A percentile compares a stretch with the other conserved stretches of the same genome.
These are phyloP conservation scores for Pueraria montana DNA, from an alignment of 306 rosid species.

Conservation along the genomic window DNA sequence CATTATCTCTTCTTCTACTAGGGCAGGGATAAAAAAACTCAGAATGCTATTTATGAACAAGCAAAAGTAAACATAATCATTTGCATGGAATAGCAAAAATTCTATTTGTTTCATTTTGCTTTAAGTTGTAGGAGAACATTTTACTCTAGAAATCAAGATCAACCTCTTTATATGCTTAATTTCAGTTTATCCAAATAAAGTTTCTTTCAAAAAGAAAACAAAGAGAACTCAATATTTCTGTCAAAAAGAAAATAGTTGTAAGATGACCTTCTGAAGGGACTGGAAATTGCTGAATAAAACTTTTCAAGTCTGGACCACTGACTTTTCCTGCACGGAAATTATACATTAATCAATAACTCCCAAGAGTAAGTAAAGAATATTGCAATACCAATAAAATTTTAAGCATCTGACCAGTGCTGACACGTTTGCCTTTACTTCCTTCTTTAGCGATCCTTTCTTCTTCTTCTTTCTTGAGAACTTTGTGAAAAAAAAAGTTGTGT, in stretches of 20 bases:
- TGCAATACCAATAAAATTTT: slow-evolving; percentile 22
- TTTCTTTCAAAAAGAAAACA: not conserved
- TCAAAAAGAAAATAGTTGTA: slow-evolving; percentile 16
- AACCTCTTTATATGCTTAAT: slow-evolving; percentile 1
- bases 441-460: slow-evolving; percentile 80
- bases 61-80: slow-evolving; percentile 18
- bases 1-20: not conserved
- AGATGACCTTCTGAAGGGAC: slow-evolving; percentile 72
- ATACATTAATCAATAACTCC: slow-evolving; percentile 36
- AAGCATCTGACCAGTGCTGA: slow-evolving; percentile 65
- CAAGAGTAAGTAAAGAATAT: slow-evolving; percentile 3
- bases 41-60: slow-evolving; percentile 13
- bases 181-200: slow-evolving; percentile 6
- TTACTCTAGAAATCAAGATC: slow-evolving; percentile 23
- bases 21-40: not conserved
- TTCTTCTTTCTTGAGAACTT: slow-evolving; percentile 94
- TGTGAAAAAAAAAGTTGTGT: slow-evolving; percentile 23
- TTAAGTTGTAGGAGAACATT: not conserved
- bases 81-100: slow-evolving; percentile 4
- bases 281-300: slow-evolving; percentile 86
- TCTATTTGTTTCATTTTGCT: slow-evolving; percentile 26
- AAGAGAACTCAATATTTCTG: slow-evolving; percentile 8
- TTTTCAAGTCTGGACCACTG: slow-evolving; percentile 82
- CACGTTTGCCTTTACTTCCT: slow-evolving; percentile 61
- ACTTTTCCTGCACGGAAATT: slow-evolving; percentile 58